phyloP scores from a whole-genome alignment of 306 rosid genomes.

The Lathyrus aphaca region DNA sequence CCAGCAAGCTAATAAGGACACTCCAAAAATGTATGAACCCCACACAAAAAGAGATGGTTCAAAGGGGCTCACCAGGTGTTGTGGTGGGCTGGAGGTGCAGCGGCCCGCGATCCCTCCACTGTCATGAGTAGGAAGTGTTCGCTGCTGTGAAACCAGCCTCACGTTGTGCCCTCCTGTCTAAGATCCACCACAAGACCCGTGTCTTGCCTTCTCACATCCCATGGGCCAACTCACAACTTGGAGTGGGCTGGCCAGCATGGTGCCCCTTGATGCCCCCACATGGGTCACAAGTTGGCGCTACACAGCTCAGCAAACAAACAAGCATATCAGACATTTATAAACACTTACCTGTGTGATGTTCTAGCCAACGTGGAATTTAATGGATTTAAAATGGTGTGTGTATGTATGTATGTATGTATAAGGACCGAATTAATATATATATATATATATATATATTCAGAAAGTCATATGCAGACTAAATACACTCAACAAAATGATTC shows the following conservation, averaged over 20 bases:
- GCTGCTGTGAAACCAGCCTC: conserved; percentile 21
- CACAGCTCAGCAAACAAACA: too few relatives aligned
- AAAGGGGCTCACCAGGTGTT: not conserved
- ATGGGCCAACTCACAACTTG: not conserved
- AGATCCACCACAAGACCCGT: not conserved
- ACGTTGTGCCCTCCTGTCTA: not conserved
- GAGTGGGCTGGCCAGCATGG: not conserved
- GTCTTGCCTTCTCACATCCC: conserved; percentile 5
- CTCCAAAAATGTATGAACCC: too few relatives aligned
- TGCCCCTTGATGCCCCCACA: not conserved
- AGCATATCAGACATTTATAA: too few relatives aligned
- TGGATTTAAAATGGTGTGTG: too few relatives aligned
- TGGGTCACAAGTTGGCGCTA: too few relatives aligned
- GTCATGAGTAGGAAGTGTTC: not conserved
- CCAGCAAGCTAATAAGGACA: too few relatives aligned
- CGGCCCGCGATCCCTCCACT: not conserved
- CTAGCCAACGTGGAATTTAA: too few relatives aligned
- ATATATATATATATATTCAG: too few relatives aligned
- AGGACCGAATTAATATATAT: too few relatives aligned
- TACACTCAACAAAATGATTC: too few relatives aligned
- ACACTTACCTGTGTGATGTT: too few relatives aligned
- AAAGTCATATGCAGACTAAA: not conserved
- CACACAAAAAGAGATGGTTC: not conserved
- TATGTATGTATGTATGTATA: too few relatives aligned
- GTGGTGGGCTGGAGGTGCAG: not conserved